Conservation (phyloP, 2,329 filamentous ascomycete species). For the Venturia pyrina region DNA sequence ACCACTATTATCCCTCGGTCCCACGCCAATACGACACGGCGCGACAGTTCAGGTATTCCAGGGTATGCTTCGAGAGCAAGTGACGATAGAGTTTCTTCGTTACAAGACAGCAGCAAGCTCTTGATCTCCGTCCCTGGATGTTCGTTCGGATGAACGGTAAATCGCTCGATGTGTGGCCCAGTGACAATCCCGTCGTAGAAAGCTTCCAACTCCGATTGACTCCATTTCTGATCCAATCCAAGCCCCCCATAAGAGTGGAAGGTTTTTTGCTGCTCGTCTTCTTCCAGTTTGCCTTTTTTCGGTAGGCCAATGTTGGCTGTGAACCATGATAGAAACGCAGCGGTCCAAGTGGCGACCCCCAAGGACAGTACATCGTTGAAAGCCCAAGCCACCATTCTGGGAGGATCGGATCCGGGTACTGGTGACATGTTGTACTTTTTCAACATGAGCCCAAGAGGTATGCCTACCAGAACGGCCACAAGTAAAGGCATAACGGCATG, state of each 20-base stretch:
- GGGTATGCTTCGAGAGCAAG: slow-evolving; percentile 36
- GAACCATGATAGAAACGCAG: slow-evolving; percentile 38
- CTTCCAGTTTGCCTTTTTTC: slow-evolving; percentile 15
- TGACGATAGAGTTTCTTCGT: slow-evolving; percentile 24
- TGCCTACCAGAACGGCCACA: slow-evolving; percentile 34
- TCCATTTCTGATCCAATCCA: slow-evolving; percentile 36
- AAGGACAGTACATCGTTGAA: slow-evolving; percentile 41
- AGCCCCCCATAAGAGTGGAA: slow-evolving; percentile 36
- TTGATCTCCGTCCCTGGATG: slow-evolving; percentile 37
- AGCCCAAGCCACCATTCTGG: slow-evolving; percentile 27
- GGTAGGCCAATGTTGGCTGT: slow-evolving; percentile 41
- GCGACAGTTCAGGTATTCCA: slow-evolving; percentile 23
- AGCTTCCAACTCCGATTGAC: slow-evolving; percentile 40
- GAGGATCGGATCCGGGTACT: not conserved
- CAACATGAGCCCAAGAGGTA: slow-evolving; percentile 37
- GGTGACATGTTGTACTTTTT: slow-evolving; percentile 16
- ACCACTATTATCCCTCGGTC: slow-evolving; percentile 23
- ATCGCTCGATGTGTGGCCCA: slow-evolving; percentile 33
- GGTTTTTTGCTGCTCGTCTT: slow-evolving; percentile 16
- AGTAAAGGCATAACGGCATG: slow-evolving; percentile 39
- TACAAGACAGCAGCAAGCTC: slow-evolving; percentile 30
- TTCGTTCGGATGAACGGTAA: slow-evolving; percentile 28
- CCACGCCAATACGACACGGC: slow-evolving; percentile 24
- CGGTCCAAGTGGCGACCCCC: slow-evolving; percentile 41
- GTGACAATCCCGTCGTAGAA: slow-evolving; percentile 34